Percentiles rank a stretch among this genome's conserved stretches.
phyloP scores from a whole-genome alignment of 2,329 filamentous ascomycete genomes.

The Diplodia sapinea region DNA sequence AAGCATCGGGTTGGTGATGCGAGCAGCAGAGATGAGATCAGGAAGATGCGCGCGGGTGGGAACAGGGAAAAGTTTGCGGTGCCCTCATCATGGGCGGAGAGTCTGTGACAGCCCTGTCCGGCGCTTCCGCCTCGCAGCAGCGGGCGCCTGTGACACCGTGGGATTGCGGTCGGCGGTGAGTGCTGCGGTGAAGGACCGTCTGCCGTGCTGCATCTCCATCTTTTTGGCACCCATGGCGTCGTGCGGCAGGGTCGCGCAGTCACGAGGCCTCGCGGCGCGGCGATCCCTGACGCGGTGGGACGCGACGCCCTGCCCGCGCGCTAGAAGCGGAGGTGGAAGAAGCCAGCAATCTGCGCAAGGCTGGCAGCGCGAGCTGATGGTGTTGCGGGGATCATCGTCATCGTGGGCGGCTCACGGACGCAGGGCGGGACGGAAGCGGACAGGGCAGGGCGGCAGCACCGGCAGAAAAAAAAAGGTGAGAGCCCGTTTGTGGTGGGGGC shows the following conservation, averaged over 20 bases:
- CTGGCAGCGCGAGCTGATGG: constrained; percentile 1
- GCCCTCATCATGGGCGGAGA: neutral
- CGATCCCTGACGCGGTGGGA: constrained; percentile 4
- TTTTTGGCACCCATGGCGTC: neutral
- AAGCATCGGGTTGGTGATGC: constrained; percentile 1
- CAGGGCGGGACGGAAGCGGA: neutral
- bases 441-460: neutral
- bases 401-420: constrained; percentile 7
- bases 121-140: constrained; percentile 26
- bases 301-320: neutral
- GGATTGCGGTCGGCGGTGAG: constrained; percentile 22
- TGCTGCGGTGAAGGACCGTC: constrained; percentile 14
- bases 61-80: neutral
- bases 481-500: constrained; percentile 2
- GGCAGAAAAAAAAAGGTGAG: constrained; percentile 20
- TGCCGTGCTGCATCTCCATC: constrained; percentile 4
- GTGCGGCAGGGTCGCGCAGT: neutral
- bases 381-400: constrained; percentile 28
- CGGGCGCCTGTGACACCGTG: constrained; percentile 19
- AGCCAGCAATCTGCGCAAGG: constrained; percentile 12
- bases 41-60: neutral
- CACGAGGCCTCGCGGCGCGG: constrained; percentile 17
- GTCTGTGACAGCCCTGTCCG: constrained; percentile 27
- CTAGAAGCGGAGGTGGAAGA: neutral
- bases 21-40: constrained; percentile 1